Evolutionary conservation across 2,329 filamentous ascomycete species (phyloP).

Genomic region (Leptographium galeiforme): DNA sequence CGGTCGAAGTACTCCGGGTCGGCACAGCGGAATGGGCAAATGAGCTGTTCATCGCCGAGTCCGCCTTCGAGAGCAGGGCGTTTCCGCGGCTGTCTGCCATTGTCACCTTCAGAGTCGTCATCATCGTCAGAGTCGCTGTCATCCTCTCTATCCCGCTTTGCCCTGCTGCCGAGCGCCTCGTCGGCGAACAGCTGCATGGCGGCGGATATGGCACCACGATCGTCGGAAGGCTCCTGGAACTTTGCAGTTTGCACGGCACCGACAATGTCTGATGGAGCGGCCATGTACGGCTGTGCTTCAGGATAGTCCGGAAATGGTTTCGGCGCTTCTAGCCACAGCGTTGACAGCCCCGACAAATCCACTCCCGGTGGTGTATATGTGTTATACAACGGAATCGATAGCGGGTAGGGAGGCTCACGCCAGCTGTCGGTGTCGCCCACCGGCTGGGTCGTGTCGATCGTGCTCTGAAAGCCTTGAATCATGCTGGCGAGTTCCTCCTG

Average conservation of each 20-base stretch:
- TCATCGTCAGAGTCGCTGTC: not conserved
- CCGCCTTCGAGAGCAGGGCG: constrained; percentile 4
- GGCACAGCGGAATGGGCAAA: constrained; percentile 10
- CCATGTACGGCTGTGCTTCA: not conserved
- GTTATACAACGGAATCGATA: not conserved
- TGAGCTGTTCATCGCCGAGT: constrained; percentile 16
- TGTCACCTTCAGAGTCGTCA: not conserved
- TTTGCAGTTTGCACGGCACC: not conserved
- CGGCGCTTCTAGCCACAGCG: not conserved
- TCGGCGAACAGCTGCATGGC: not conserved
- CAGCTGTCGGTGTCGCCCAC: not conserved
- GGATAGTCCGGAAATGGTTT: not conserved
- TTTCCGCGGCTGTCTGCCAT: not conserved
- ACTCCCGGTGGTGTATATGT: not conserved
- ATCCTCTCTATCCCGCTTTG: not conserved
- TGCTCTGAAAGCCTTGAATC: not conserved
- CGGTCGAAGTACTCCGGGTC: constrained; percentile 14
- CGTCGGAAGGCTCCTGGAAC: not conserved
- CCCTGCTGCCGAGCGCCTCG: too few species aligned
- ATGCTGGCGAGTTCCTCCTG: constrained; percentile 2
- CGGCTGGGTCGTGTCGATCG: not conserved
- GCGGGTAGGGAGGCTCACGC: not conserved
- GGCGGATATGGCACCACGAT: not conserved
- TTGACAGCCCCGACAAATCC: not conserved
- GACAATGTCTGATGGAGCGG: not conserved